Conservation (phyloP, 257 asterid genomes). For the Scutellaria minor region DNA sequence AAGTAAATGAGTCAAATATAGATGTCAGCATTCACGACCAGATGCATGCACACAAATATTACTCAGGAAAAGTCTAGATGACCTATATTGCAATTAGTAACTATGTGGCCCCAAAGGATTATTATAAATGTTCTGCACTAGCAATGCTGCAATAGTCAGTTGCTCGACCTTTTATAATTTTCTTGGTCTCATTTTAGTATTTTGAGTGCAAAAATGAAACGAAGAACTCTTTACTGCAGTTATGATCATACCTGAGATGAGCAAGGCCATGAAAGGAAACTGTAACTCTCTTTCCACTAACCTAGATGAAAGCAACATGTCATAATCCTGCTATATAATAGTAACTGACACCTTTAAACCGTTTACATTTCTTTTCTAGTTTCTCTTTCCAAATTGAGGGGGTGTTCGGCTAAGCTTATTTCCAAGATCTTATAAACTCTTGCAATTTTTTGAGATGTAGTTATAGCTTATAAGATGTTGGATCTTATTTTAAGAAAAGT, state of each 20-base stretch:
- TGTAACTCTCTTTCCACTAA: slow-evolving; percentile 73
- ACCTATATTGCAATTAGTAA: not conserved
- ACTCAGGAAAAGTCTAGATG: not conserved
- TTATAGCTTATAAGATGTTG: too few relatives aligned
- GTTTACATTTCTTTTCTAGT: slow-evolving; percentile 11
- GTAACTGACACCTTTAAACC: slow-evolving; percentile 23
- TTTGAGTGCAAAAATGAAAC: slow-evolving; percentile 17
- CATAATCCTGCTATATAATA: slow-evolving; percentile 27
- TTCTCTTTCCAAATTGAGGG: slow-evolving; percentile 17
- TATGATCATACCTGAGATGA: slow-evolving; percentile 80
- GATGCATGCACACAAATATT: slow-evolving; percentile 5
- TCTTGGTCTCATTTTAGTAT: slow-evolving; percentile 7
- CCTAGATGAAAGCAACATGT: slow-evolving; percentile 53
- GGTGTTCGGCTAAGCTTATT: too few relatives aligned
- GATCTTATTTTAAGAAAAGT: too few relatives aligned
- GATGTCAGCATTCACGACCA: slow-evolving; percentile 25
- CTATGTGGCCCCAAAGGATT: not conserved
- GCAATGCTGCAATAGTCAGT: not conserved
- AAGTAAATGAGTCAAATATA: slow-evolving; percentile 31
- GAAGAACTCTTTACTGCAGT: slow-evolving; percentile 14
- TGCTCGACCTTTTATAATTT: not conserved
- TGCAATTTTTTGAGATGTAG: too few relatives aligned
- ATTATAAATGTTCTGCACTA: not conserved
- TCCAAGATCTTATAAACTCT: too few relatives aligned
- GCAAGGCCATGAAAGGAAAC: slow-evolving; percentile 91